These are phyloP conservation scores for Trichoderma afroharzianum DNA, from an alignment of 2,329 filamentous ascomycete genomes.

Conservation along the genomic window DNA sequence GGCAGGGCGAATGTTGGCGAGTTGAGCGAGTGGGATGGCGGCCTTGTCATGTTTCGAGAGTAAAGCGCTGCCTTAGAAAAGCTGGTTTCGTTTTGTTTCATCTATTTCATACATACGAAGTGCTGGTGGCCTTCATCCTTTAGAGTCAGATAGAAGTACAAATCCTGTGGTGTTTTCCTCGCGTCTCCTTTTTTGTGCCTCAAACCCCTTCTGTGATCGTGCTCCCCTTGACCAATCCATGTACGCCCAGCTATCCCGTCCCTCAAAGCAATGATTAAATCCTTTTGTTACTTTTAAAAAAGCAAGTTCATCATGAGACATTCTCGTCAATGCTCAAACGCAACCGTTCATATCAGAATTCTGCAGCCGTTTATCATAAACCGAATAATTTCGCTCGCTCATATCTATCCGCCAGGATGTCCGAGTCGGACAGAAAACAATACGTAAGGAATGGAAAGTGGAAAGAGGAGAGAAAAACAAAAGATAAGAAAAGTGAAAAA, in stretches of 20 bases:
- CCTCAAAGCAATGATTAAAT: not conserved
- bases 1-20: slow-evolving; percentile 35
- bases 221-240: not conserved
- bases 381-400: not conserved
- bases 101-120: not conserved
- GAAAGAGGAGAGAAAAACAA: not conserved
- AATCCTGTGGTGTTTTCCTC: not conserved
- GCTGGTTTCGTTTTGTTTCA: not conserved
- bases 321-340: not conserved
- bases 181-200: not conserved
- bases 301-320: not conserved
- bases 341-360: not conserved
- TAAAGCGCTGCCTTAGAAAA: slow-evolving; percentile 11
- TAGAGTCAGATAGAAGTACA: not conserved
- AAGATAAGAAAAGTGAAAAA: not conserved
- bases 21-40: slow-evolving; percentile 35
- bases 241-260: not conserved
- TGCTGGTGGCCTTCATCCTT: not conserved
- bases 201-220: not conserved
- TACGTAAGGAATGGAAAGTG: not conserved
- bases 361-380: not conserved
- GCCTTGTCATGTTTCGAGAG: slow-evolving; percentile 36
- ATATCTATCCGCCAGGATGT: not conserved
- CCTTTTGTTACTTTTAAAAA: not conserved
- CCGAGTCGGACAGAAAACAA: not conserved